A percentile compares a stretch with the other conserved stretches of the same genome.
These are phyloP conservation scores for Extremus antarcticus DNA, from an alignment of 495 filamentous ascomycete species.

Conservation along the genomic window DNA sequence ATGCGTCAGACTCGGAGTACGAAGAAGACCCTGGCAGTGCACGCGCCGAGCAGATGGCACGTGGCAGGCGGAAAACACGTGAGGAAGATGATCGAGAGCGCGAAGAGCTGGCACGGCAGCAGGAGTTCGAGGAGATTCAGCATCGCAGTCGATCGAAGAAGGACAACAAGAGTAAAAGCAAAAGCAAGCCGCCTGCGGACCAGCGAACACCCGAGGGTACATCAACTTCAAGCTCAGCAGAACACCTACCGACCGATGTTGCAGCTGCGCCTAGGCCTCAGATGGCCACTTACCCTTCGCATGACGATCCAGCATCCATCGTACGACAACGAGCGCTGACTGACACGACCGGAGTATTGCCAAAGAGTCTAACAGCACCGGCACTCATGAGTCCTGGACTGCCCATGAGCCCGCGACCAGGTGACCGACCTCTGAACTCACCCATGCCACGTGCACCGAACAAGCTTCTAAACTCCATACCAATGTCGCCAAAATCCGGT, in stretches of 20 bases:
- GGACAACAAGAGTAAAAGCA: constrained; percentile 39
- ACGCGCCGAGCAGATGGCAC: constrained; percentile 19
- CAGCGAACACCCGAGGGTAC: background rate
- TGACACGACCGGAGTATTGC: constrained; percentile 25
- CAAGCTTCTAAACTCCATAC: constrained; percentile 48
- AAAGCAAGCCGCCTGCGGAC: constrained; percentile 15
- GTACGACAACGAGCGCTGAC: constrained; percentile 17
- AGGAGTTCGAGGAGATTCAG: constrained; percentile 37
- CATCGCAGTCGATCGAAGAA: constrained; percentile 55
- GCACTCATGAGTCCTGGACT: constrained; percentile 75
- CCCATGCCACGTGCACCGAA: constrained; percentile 56
- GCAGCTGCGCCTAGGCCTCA: background rate
- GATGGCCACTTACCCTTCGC: background rate
- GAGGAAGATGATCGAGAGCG: constrained; percentile 79
- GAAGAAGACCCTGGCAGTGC: constrained; percentile 54
- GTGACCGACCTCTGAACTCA: constrained; percentile 58
- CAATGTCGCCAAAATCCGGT: constrained; percentile 49
- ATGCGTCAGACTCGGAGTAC: constrained; percentile 69
- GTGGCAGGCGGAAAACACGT: constrained; percentile 75
- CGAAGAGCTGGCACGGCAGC: constrained; percentile 51
- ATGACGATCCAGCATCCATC: constrained; percentile 6
- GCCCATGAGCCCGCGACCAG: constrained; percentile 81
- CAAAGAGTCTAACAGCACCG: constrained; percentile 34
- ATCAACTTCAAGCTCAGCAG: background rate
- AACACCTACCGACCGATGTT: constrained; percentile 6